Conservation (phyloP, 345 rosid genomes). For the Populus simonii region DNA sequence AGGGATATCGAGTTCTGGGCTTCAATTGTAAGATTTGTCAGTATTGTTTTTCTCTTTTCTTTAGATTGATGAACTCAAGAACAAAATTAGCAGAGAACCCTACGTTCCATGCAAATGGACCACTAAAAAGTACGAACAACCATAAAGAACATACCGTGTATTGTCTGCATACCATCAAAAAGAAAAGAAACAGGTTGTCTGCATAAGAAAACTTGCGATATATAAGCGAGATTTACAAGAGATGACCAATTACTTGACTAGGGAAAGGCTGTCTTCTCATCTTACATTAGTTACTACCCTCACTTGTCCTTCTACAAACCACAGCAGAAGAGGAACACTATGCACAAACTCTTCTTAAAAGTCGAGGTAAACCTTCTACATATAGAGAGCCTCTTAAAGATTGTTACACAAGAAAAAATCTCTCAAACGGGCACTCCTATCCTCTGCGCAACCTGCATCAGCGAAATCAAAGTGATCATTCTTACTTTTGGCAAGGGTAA, state of each 20-base stretch:
- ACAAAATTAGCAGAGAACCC: too few species aligned
- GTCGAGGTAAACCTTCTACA: slow-evolving; percentile 17
- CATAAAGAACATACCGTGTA: background rate
- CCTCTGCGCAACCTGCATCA: slow-evolving; percentile 67
- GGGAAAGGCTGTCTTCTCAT: background rate
- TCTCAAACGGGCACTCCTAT: slow-evolving; percentile 66
- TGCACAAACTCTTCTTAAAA: slow-evolving; percentile 1
- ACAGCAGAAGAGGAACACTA: background rate
- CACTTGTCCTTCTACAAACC: background rate
- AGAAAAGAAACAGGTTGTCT: background rate
- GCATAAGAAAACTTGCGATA: background rate
- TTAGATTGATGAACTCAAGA: too few species aligned
- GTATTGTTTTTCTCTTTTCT: too few species aligned
- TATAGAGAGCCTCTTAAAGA: background rate
- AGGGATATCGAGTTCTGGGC: too few species aligned
- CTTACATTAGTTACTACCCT: background rate
- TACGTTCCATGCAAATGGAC: background rate
- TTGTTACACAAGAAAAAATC: background rate
- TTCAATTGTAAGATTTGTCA: too few species aligned
- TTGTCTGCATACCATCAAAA: background rate
- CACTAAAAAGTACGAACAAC: background rate
- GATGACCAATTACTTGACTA: background rate
- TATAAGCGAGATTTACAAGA: background rate
- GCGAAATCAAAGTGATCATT: background rate
- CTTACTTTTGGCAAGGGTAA: background rate